Evolutionary conservation across 2,329 filamentous ascomycete species (phyloP).

Genomic region (Aureobasidium sp.): DNA sequence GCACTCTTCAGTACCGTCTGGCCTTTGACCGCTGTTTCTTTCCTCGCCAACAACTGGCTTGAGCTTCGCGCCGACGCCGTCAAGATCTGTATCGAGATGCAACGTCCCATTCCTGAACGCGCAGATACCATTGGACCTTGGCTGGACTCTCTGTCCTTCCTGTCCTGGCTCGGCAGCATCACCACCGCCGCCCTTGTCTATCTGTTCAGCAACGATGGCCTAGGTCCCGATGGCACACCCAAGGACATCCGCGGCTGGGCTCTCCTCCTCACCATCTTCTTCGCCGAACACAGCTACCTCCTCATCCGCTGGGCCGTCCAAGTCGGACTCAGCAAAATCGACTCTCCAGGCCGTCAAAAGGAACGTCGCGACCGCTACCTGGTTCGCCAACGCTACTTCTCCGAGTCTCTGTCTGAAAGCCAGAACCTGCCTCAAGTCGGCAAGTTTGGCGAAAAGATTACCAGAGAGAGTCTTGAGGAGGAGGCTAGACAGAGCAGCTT

Average conservation of each 20-base stretch:
- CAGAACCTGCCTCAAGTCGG: conserved; percentile 40
- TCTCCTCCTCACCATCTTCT: conserved; percentile 71
- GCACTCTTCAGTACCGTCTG: conserved; percentile 88
- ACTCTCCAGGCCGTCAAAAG: conserved; percentile 78
- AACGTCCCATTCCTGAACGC: conserved; percentile 81
- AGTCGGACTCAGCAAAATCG: conserved; percentile 67
- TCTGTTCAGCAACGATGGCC: conserved; percentile 67
- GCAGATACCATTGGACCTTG: conserved; percentile 93
- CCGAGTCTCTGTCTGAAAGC: conserved; percentile 60
- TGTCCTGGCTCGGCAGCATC: conserved; percentile 89
- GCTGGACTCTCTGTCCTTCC: conserved; percentile 75
- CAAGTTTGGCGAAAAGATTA: conserved; percentile 53
- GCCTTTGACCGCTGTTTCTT: conserved; percentile 84
- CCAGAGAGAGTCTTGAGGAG: conserved; percentile 56
- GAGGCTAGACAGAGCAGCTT: conserved; percentile 38
- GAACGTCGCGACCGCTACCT: conserved; percentile 75
- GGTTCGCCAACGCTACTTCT: conserved; percentile 70
- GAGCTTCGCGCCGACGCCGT: conserved; percentile 88
- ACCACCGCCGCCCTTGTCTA: conserved; percentile 84
- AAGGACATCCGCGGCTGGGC: conserved; percentile 71
- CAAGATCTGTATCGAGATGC: conserved; percentile 86
- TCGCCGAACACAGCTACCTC: conserved; percentile 88
- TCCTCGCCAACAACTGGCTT: conserved; percentile 92
- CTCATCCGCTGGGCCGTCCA: conserved; percentile 65
- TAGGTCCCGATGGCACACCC: conserved; percentile 59